Evolutionary conservation across 768 basidiomycete genomes (phyloP), one percentile per base, ranked within the genome.

Genomic region (Hericium coralloides): DNA sequence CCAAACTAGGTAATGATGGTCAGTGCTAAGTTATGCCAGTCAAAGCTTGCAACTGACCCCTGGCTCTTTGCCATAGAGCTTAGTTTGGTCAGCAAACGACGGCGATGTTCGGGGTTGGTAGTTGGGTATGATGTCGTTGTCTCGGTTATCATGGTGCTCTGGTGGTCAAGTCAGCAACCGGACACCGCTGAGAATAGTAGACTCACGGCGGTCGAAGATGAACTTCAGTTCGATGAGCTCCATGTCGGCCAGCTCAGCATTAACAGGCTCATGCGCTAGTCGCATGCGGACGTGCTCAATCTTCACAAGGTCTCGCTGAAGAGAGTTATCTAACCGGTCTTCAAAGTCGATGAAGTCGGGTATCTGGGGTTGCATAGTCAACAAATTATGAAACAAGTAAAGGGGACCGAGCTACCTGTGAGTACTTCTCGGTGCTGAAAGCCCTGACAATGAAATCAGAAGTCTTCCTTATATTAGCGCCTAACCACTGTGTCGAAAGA

Each of bases 81-180:
- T 68, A 0, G 86, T 91, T 65, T 91, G 89, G 52, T 82, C 73
- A 60, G 85, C 77, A 55, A 92, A 77, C 5, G 78, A 70, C 10
- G 74, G 66, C 20, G 71, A 73, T 38, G 66, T 69, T 43, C 66
- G 72, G 0, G 89, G 88, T 63, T 95, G 92, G 63, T 90, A 89
- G 67, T 84, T 84, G 7, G 87, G 81, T 23, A 95, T 71, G 49
- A 93, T 83, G 39, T 77, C 75, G 63, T 87, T 85, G 71, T 95
- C 93, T 8, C 93, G 86, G 68, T 95, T 95, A 69, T 95, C 93
- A 55, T 85, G 77, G 60, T 93, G 88, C 56, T 75, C 85, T 89
- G 64, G 12, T n/a, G 23, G n/a, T 38, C 37, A 12, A 58, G 41
- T 31, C 3, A 45, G 25, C 8, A 22, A 23, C 49, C 25, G 12